Evolutionary conservation across 164 flowering plant species (phyloP), one percentile per base, ranked within the genome.

Genomic region (Berberis vulgaris): DNA sequence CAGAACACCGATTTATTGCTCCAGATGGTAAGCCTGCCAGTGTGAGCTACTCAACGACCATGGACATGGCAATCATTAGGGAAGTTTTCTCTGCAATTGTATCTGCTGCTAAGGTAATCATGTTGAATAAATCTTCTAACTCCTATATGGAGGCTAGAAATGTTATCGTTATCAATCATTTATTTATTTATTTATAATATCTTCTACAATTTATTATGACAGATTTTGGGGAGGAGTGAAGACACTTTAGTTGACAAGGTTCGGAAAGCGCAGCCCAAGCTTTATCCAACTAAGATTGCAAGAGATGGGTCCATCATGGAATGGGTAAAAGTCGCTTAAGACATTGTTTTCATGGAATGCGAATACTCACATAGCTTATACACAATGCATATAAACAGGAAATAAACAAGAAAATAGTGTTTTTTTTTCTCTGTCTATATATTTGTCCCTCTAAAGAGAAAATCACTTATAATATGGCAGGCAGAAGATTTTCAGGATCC

Each of bases 261-360:
- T 47, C 78, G 57, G 39, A 69, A 72, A 64, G 89, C 98, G 72
- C 83, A 76, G 60, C 66, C 74, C 58, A 83, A 68, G 66, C 88
- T 93, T 49, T 59, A 43, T 63, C 96, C 97, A 6, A 80, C 79
- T 56, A 84, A 73, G 74, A 81, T 90, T 59, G 86, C 95, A 59
- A 78, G 80, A 68, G 97, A 93, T 82, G 95, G 97, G 63, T 79
- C 98, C 56, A 79, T 93, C 57, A 80, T 90, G 97, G 98, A 93
- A 80, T 93, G 98, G 98, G 98, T 89, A 71, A 68, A 26, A 26
- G 26, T 26, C 26, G 54, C 54, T 7, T 10, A 1, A 4, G 1
- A 26, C 26, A 26, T 26, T 26, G 26, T 52, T 6, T 26, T 26
- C 26, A 26, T 26, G 26, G 26, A 9, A 52, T 52, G n/a, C 54